Conservation (phyloP, 2,329 filamentous ascomycete species). For the Paecilomyces sp. region DNA sequence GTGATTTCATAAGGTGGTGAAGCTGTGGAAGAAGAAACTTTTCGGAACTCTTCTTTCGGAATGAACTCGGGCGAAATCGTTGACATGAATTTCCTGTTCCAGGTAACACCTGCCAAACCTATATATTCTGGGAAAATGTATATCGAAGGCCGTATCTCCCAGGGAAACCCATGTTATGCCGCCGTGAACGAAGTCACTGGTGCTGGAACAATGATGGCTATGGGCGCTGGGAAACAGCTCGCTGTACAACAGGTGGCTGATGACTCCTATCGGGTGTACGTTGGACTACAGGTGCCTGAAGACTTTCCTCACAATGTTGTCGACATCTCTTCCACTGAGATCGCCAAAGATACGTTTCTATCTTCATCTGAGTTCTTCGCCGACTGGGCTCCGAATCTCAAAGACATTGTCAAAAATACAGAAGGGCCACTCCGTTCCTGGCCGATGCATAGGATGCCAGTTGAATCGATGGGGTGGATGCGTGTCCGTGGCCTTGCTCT, state of each 20-base stretch:
- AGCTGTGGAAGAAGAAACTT: constrained; percentile 11
- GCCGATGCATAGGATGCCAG: not conserved
- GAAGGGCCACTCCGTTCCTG: not conserved
- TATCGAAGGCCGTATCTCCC: constrained; percentile 11
- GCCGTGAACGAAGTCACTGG: not conserved
- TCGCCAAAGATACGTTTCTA: not conserved
- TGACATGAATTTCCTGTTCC: not conserved
- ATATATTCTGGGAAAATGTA: not conserved
- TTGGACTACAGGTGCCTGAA: not conserved
- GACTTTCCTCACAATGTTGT: not conserved
- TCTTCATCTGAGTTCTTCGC: not conserved
- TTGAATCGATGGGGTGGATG: not conserved
- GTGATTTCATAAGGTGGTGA: constrained; percentile 5
- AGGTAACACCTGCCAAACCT: not conserved
- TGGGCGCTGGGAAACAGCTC: not conserved
- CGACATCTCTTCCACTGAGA: not conserved
- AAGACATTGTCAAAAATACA: not conserved
- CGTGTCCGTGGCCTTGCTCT: constrained; percentile 4
- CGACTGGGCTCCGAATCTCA: not conserved
- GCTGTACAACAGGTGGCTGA: not conserved
- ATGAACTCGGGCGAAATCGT: not conserved
- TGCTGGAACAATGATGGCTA: not conserved
- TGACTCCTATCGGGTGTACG: not conserved
- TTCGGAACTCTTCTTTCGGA: not conserved
- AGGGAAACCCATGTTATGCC: not conserved